Evolutionary conservation across 805 yeast species (phyloP).

Genomic region (Metschnikowia borealis): DNA sequence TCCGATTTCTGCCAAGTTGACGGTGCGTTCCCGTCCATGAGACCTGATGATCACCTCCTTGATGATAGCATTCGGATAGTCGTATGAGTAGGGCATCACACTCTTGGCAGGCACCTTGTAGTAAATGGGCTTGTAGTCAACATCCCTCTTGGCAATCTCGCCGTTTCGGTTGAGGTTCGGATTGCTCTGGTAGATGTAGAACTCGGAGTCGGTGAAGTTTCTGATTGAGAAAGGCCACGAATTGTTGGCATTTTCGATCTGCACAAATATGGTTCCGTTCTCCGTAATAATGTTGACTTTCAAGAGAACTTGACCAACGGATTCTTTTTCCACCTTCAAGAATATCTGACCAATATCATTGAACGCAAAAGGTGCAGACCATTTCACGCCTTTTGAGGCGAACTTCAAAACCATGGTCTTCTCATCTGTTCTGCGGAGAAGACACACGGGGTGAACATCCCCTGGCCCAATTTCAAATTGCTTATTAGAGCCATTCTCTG

Average conservation of each 20-base stretch:
- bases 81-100: constrained; percentile 98
- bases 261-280: constrained; percentile 75
- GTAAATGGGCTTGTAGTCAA: constrained; percentile 68
- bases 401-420: constrained; percentile 63
- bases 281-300: constrained; percentile 76
- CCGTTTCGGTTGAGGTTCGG: constrained; percentile 68
- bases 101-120: constrained; percentile 83
- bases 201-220: constrained; percentile 85
- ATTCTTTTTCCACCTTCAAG: constrained; percentile 62
- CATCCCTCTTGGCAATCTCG: constrained; percentile 44
- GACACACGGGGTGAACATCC: constrained; percentile 56
- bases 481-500: constrained; percentile 64
- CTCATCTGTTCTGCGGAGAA: constrained; percentile 49
- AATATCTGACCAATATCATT: constrained; percentile 80
- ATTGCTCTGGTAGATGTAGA: constrained; percentile 80
- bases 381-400: constrained; percentile 51
- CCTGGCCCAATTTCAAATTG: constrained; percentile 44
- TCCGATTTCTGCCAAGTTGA: constrained; percentile 92
- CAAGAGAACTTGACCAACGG: constrained; percentile 64
- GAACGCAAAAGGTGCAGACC: constrained; percentile 88
- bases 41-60: constrained; percentile 76
- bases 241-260: constrained; percentile 64
- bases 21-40: constrained; percentile 68
- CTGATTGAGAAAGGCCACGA: constrained; percentile 92
- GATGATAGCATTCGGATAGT: constrained; percentile 83